These are phyloP conservation scores for Crithidia bombi DNA, from an alignment of 208 protist genomes.

Conservation along the genomic window DNA sequence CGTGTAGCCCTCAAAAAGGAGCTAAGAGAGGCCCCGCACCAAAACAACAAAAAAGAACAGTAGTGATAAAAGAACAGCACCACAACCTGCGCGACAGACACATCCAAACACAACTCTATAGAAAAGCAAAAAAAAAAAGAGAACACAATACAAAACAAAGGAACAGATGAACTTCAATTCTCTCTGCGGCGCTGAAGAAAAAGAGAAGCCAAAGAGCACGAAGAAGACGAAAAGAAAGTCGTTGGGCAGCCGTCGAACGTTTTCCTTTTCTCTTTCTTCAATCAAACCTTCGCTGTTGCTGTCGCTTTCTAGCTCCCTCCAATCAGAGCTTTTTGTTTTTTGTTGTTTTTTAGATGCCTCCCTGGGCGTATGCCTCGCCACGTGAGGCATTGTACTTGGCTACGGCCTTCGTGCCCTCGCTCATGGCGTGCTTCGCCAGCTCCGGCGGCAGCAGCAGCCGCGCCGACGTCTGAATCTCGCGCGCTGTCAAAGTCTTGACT, in stretches of 20 bases:
- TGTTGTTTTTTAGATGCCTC: slow-evolving; percentile 38
- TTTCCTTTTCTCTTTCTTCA: too few relatives aligned
- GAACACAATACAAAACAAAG: neutral
- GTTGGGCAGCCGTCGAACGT: neutral
- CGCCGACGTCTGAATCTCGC: slow-evolving; percentile 98
- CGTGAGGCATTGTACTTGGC: slow-evolving; percentile 94
- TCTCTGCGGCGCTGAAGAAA: neutral
- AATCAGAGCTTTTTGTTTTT: too few relatives aligned
- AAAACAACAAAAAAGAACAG: too few relatives aligned
- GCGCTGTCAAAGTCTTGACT: slow-evolving; percentile 95
- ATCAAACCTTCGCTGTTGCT: neutral
- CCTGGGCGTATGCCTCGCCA: slow-evolving; percentile 78
- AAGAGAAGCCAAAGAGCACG: neutral
- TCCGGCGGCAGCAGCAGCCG: slow-evolving; percentile 98
- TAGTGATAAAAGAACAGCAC: too few relatives aligned
- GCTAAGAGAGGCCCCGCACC: too few relatives aligned
- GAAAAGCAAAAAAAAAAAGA: slow-evolving; percentile 6
- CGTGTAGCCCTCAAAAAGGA: too few relatives aligned
- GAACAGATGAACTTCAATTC: neutral
- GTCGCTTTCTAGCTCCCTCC: neutral
- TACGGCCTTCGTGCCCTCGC: slow-evolving; percentile 99
- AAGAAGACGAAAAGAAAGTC: neutral
- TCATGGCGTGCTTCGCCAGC: slow-evolving; percentile 99
- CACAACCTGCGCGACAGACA: neutral
- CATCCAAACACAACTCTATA: neutral